Percentiles rank a stretch among this genome's conserved stretches.
Evolutionary conservation across 805 yeast genomes (phyloP).

Genomic region (Saccharomycopsis fermentans): DNA sequence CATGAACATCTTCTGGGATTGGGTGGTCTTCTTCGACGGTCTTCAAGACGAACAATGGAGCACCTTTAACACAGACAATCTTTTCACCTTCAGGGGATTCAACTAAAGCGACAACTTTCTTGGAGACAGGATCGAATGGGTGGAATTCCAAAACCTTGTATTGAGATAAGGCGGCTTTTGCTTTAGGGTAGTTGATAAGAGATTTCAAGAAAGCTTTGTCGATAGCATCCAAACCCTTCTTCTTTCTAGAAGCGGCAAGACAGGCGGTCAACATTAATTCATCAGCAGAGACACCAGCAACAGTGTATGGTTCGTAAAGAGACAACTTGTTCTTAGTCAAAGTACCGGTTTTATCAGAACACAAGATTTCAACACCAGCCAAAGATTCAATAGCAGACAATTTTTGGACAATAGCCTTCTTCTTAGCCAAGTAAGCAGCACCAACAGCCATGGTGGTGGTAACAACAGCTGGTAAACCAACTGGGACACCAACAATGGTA

Average conservation of each 20-base stretch:
- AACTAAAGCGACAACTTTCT: slow-evolving; percentile 90
- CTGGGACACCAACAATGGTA: slow-evolving; percentile 97
- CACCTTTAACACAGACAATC: slow-evolving; percentile 95
- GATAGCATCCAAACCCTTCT: slow-evolving; percentile 96
- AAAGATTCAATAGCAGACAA: slow-evolving; percentile 93
- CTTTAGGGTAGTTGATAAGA: slow-evolving; percentile 79
- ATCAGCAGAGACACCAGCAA: slow-evolving; percentile 92
- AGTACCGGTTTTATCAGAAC: slow-evolving; percentile 98
- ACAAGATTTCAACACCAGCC: slow-evolving; percentile 95
- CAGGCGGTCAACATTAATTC: slow-evolving; percentile 96
- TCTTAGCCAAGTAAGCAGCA: slow-evolving; percentile 96
- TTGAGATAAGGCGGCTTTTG: slow-evolving; percentile 84
- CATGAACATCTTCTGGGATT: slow-evolving; percentile 86
- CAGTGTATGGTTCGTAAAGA: slow-evolving; percentile 94
- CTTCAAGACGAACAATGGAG: slow-evolving; percentile 92
- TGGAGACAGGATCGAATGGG: slow-evolving; percentile 96
- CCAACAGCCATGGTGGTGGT: slow-evolving; percentile 99
- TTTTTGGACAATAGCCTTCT: slow-evolving; percentile 94
- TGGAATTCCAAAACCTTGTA: slow-evolving; percentile 93
- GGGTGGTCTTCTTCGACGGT: slow-evolving; percentile 97
- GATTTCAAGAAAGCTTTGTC: slow-evolving; percentile 95
- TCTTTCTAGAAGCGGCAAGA: slow-evolving; percentile 96
- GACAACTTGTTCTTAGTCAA: slow-evolving; percentile 95
- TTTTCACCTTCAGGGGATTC: slow-evolving; percentile 95
- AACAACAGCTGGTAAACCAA: slow-evolving; percentile 96